Percentiles rank a stretch among this genome's conserved stretches.
phyloP scores from a whole-genome alignment of 352 stramenopile species.

The Globisporangium nodosum region DNA sequence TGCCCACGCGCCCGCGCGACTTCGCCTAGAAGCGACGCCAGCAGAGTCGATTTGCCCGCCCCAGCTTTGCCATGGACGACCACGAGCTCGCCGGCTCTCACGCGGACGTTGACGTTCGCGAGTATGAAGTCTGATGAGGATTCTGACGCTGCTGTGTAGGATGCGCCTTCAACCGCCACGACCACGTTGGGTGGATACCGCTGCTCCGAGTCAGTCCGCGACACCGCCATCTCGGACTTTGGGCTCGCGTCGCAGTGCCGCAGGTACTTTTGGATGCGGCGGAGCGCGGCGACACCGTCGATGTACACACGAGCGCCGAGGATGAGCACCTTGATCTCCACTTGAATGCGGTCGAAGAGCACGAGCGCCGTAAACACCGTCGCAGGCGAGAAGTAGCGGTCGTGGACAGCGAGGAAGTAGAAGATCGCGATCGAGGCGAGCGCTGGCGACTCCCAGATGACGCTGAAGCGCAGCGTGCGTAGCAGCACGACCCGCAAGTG shows the following conservation, averaged over 20 bases:
- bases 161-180: no score
- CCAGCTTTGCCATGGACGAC: slow-evolving; percentile 34
- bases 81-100: slow-evolving; percentile 27
- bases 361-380: slow-evolving; percentile 1
- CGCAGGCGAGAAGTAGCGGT: slow-evolving; percentile 4
- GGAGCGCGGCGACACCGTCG: no score
- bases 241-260: slow-evolving; percentile 7
- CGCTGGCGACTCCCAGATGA: slow-evolving; percentile 28
- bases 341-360: no score
- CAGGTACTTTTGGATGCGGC: slow-evolving; percentile 10
- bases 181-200: no score
- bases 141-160: no score
- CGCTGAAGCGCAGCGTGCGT: slow-evolving; percentile 27
- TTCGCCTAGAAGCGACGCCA: slow-evolving; percentile 30
- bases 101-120: slow-evolving; percentile 21
- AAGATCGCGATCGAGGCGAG: slow-evolving; percentile 32
- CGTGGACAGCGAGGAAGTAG: slow-evolving; percentile 19
- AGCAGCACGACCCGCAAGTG: slow-evolving; percentile 20
- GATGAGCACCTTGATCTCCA: slow-evolving; percentile 26
- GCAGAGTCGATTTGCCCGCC: slow-evolving; percentile 33
- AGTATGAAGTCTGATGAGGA: slow-evolving; percentile 7
- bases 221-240: background rate
- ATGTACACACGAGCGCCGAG: slow-evolving; percentile 4
- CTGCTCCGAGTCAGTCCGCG: no score
- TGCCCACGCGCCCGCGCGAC: slow-evolving; percentile 18